A percentile compares a stretch with the other conserved stretches of the same genome.
phyloP scores from a whole-genome alignment of 192 early-diverging fungal genomes.

The Backusella morwellensis region DNA sequence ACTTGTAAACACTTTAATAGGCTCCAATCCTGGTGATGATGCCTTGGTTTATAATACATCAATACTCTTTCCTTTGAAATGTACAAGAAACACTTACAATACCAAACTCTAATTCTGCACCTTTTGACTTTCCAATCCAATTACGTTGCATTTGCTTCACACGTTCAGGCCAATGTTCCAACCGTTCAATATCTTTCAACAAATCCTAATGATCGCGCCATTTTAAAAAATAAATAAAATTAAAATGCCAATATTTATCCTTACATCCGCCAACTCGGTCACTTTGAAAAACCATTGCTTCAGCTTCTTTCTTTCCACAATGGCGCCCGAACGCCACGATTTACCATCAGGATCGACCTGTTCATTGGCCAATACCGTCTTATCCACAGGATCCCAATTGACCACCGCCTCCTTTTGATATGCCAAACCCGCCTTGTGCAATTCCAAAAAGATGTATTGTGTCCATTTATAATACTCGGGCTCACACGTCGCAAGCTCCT shows the following conservation, averaged over 20 bases:
- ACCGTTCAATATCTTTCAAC: slow-evolving; percentile 67
- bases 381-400: slow-evolving; percentile 97
- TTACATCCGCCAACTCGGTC: slow-evolving; percentile 77
- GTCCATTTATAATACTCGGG: slow-evolving; percentile 93
- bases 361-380: slow-evolving; percentile 95
- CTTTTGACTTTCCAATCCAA: slow-evolving; percentile 91
- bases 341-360: slow-evolving; percentile 85
- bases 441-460: slow-evolving; percentile 82
- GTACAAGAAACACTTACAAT: slow-evolving; percentile 27
- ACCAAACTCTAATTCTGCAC: slow-evolving; percentile 68
- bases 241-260: not conserved
- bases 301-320: slow-evolving; percentile 81
- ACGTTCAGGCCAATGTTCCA: slow-evolving; percentile 84
- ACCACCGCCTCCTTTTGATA: slow-evolving; percentile 90
- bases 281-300: slow-evolving; percentile 96
- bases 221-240: too few relatives aligned
- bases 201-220: slow-evolving; percentile 43
- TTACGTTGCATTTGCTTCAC: slow-evolving; percentile 88
- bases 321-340: slow-evolving; percentile 89
- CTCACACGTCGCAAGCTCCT: slow-evolving; percentile 87
- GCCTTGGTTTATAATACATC: not conserved
- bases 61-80: not conserved
- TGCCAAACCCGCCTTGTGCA: slow-evolving; percentile 75
- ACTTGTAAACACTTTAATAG: slow-evolving; percentile 72
- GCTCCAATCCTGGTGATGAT: not conserved